phyloP scores from a whole-genome alignment of 1,284 basidiomycete genomes.

The Erythrobasidium hasegawianum region DNA sequence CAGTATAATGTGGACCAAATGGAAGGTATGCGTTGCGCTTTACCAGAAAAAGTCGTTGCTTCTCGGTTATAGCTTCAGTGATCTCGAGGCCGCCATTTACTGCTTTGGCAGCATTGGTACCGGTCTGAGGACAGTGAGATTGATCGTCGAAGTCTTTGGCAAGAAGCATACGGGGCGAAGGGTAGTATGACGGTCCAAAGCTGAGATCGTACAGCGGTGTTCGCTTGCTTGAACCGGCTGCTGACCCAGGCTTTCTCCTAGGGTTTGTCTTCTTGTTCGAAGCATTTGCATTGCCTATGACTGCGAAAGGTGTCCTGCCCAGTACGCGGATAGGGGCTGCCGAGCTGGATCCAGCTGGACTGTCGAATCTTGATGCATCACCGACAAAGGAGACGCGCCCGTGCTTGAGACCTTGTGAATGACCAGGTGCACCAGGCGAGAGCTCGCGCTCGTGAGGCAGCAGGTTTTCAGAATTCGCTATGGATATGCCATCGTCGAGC shows the following conservation, averaged over 20 bases:
- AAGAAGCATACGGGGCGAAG: slow-evolving; percentile 5
- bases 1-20: slow-evolving; percentile 64
- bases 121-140: not conserved
- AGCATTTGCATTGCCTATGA: not conserved
- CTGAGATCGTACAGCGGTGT: slow-evolving; percentile 11
- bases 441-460: not conserved
- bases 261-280: not conserved
- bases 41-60: slow-evolving; percentile 1
- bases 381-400: slow-evolving; percentile 1
- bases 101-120: not conserved
- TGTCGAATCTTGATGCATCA: not conserved
- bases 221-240: not conserved
- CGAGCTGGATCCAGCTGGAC: not conserved
- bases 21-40: slow-evolving; percentile 30
- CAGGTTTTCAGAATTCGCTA: slow-evolving; percentile 24
- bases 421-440: not conserved
- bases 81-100: not conserved
- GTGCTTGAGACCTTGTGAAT: slow-evolving; percentile 12
- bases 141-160: slow-evolving; percentile 18
- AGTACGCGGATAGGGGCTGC: slow-evolving; percentile 17
- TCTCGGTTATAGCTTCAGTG: not conserved
- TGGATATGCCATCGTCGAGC: slow-evolving; percentile 23
- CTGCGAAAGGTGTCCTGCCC: slow-evolving; percentile 1
- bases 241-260: not conserved
- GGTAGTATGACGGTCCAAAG: slow-evolving; percentile 18